Percentiles rank a stretch among this genome's conserved stretches.
Evolutionary conservation across 2,329 filamentous ascomycete species (phyloP).

Genomic region (Neofusicoccum cordaticola): DNA sequence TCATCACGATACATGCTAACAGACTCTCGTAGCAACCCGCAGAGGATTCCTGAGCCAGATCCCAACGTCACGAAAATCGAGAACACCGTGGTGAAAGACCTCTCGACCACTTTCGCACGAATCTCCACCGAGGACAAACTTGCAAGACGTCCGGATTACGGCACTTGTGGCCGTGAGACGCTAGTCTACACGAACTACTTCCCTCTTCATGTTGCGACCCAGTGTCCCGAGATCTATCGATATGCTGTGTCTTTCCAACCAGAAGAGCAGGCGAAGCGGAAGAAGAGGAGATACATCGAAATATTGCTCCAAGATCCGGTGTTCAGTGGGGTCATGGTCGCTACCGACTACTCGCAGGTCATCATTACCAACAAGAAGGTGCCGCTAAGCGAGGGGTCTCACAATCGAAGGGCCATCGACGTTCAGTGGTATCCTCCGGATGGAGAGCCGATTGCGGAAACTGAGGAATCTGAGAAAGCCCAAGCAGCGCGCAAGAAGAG

Average conservation of each 20-base stretch:
- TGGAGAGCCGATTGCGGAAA: slow-evolving; percentile 25
- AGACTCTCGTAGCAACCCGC: not conserved
- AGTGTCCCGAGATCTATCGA: slow-evolving; percentile 23
- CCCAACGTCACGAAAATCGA: slow-evolving; percentile 28
- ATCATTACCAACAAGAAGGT: slow-evolving; percentile 29
- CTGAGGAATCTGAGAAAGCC: slow-evolving; percentile 21
- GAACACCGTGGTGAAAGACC: slow-evolving; percentile 25
- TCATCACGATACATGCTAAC: not conserved
- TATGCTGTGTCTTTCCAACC: slow-evolving; percentile 32
- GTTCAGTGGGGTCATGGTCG: slow-evolving; percentile 31
- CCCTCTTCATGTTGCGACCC: slow-evolving; percentile 31
- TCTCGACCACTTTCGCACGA: slow-evolving; percentile 25
- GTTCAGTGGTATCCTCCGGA: slow-evolving; percentile 31
- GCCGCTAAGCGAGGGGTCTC: slow-evolving; percentile 19
- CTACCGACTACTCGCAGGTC: slow-evolving; percentile 40
- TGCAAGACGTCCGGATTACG: slow-evolving; percentile 32
- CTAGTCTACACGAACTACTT: slow-evolving; percentile 44
- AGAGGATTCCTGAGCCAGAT: slow-evolving; percentile 11
- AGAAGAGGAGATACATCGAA: slow-evolving; percentile 48
- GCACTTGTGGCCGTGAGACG: slow-evolving; percentile 36
- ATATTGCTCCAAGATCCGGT: slow-evolving; percentile 38
- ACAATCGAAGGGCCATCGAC: slow-evolving; percentile 20
- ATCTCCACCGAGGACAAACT: slow-evolving; percentile 25
- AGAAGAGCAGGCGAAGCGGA: slow-evolving; percentile 42
- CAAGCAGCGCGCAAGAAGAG: slow-evolving; percentile 23